A percentile compares a stretch with the other conserved stretches of the same genome.
Conservation (phyloP, 345 rosid genomes). For the Conringia planisiliqua region DNA sequence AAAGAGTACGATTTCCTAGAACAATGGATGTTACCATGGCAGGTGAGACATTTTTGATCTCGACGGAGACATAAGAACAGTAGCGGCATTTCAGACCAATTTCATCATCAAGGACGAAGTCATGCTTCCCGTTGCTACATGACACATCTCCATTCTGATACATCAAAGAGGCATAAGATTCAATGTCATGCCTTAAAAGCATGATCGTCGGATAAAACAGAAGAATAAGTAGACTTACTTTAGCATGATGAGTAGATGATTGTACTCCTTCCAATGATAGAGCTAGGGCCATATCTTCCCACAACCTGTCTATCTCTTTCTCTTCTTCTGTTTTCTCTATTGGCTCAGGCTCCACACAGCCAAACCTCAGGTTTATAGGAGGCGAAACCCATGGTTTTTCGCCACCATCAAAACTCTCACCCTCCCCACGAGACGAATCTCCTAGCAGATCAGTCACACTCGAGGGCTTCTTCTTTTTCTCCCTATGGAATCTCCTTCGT, state of each 20-base stretch:
- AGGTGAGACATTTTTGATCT: constrained; percentile 42
- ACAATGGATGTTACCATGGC: constrained; percentile 41
- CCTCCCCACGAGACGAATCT: background rate
- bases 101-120: constrained; percentile 48
- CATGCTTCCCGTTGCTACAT: constrained; percentile 47
- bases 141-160: constrained; percentile 22
- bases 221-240: constrained; percentile 34
- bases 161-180: constrained; percentile 20
- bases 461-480: background rate
- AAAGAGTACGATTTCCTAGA: background rate
- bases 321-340: constrained; percentile 48
- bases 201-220: background rate
- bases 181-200: background rate
- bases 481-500: constrained; percentile 12
- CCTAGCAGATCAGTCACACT: background rate
- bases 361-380: constrained; percentile 43
- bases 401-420: background rate
- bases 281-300: constrained; percentile 54
- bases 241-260: constrained; percentile 4
- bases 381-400: constrained; percentile 2
- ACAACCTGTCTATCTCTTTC: constrained; percentile 43
- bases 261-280: constrained; percentile 27
- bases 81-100: constrained; percentile 47
- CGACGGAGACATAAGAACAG: constrained; percentile 42
- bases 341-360: constrained; percentile 31